phyloP scores from a whole-genome alignment of 2,329 filamentous ascomycete genomes.

The Exophiala aquamarina region DNA sequence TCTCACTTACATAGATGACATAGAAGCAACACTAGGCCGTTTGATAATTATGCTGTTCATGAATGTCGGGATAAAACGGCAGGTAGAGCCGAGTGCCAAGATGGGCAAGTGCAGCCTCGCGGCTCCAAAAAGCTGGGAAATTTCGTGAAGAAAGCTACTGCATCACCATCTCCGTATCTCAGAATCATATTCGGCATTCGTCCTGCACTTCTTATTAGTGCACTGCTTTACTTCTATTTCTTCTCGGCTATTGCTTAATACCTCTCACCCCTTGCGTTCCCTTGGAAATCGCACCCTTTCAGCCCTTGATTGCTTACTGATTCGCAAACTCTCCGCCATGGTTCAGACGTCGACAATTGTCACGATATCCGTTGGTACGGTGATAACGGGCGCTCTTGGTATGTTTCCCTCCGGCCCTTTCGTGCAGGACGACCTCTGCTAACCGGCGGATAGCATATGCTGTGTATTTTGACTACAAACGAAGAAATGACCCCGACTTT shows the following conservation, averaged over 20 bases:
- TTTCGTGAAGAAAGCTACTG: slow-evolving; percentile 1
- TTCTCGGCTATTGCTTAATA: background rate
- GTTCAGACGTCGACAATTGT: slow-evolving; percentile 57
- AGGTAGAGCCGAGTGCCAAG: background rate
- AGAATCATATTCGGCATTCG: background rate
- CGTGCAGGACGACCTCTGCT: slow-evolving; percentile 7
- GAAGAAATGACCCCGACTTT: slow-evolving; percentile 64
- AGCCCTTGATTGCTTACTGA: no score
- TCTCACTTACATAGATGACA: no score
- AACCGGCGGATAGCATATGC: slow-evolving; percentile 55
- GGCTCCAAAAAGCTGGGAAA: background rate
- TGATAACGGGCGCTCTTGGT: slow-evolving; percentile 59
- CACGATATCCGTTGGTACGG: slow-evolving; percentile 57
- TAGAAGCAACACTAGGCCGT: no score
- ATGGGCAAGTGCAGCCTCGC: background rate
- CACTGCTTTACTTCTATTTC: background rate
- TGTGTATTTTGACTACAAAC: slow-evolving; percentile 66
- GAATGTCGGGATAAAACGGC: background rate
- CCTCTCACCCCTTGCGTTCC: background rate
- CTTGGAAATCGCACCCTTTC: no score
- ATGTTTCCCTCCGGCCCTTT: slow-evolving; percentile 25
- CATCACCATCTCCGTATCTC: background rate
- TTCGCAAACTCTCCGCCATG: slow-evolving; percentile 44
- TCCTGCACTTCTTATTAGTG: background rate
- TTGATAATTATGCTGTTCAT: no score